Conservation (phyloP, 176 grass and related monocot genomes). For the Stipa capillata region DNA sequence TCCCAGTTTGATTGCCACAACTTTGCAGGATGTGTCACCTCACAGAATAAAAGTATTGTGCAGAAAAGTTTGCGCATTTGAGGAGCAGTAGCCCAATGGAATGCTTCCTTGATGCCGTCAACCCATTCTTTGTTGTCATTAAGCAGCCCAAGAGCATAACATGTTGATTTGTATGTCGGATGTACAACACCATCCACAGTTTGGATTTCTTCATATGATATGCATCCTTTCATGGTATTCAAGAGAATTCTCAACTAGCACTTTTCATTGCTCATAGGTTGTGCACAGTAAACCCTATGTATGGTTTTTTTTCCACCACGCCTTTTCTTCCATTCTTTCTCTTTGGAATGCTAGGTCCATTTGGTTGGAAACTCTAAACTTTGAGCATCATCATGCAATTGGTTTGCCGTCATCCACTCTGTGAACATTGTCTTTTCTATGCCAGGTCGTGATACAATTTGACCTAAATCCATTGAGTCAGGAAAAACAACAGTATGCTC, state of each 20-base stretch:
- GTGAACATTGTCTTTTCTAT: background rate
- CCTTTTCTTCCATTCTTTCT: too few species aligned
- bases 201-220: background rate
- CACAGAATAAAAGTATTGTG: background rate
- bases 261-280: background rate
- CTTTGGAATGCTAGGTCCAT: too few species aligned
- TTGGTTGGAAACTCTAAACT: background rate
- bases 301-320: too few species aligned
- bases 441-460: background rate
- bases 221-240: background rate
- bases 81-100: background rate
- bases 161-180: conserved; percentile 4
- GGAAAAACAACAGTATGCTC: background rate
- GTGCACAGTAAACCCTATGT: conserved; percentile 4
- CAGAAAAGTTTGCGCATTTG: conserved; percentile 8
- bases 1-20: background rate
- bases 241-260: conserved; percentile 16
- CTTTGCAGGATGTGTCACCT: background rate
- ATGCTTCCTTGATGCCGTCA: conserved; percentile 8
- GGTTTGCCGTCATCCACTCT: conserved; percentile 1
- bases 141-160: conserved; percentile 5
- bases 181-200: background rate
- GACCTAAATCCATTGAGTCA: background rate
- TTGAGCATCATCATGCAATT: background rate
- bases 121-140: conserved; percentile 14